Conservation (phyloP, 2,329 filamentous ascomycete species). For the Calonectria ilicicola region DNA sequence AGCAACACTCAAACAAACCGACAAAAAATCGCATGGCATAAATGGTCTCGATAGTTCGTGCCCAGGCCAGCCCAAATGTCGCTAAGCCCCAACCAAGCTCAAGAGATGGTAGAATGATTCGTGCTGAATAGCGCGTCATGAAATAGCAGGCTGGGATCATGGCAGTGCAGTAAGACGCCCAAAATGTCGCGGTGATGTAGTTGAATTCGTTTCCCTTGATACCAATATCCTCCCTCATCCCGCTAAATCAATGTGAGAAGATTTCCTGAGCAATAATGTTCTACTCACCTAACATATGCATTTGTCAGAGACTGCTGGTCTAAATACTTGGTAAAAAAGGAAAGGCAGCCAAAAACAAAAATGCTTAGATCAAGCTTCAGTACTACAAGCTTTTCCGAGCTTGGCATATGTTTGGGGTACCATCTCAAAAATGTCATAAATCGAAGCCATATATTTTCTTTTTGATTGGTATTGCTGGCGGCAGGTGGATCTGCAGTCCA, state of each 20-base stretch:
- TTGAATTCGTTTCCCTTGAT: slow-evolving; percentile 26
- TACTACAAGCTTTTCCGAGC: slow-evolving; percentile 48
- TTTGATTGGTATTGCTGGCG: neutral
- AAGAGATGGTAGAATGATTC: slow-evolving; percentile 46
- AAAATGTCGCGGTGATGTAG: slow-evolving; percentile 45
- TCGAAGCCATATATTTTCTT: slow-evolving; percentile 41
- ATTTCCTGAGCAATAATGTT: neutral
- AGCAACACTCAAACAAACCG: slow-evolving; percentile 46
- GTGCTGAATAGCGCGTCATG: slow-evolving; percentile 38
- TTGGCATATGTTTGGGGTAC: slow-evolving; percentile 48
- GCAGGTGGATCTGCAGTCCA: neutral
- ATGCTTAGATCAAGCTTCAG: slow-evolving; percentile 53
- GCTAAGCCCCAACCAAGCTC: slow-evolving; percentile 43
- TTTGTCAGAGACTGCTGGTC: slow-evolving; percentile 53
- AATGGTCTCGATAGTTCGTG: slow-evolving; percentile 47
- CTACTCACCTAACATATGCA: slow-evolving; percentile 49
- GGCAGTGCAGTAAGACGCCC: neutral
- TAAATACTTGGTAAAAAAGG: slow-evolving; percentile 55
- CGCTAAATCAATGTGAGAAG: slow-evolving; percentile 3
- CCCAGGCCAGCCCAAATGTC: slow-evolving; percentile 28
- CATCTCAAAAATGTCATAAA: slow-evolving; percentile 46
- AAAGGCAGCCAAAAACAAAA: slow-evolving; percentile 52
- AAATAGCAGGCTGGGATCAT: slow-evolving; percentile 18
- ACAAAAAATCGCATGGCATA: slow-evolving; percentile 56
- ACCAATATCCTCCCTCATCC: slow-evolving; percentile 25